A percentile compares a stretch with the other conserved stretches of the same genome.
These are phyloP conservation scores for Ceratocystis papillata DNA, from an alignment of 2,329 filamentous ascomycete species.

Conservation along the genomic window DNA sequence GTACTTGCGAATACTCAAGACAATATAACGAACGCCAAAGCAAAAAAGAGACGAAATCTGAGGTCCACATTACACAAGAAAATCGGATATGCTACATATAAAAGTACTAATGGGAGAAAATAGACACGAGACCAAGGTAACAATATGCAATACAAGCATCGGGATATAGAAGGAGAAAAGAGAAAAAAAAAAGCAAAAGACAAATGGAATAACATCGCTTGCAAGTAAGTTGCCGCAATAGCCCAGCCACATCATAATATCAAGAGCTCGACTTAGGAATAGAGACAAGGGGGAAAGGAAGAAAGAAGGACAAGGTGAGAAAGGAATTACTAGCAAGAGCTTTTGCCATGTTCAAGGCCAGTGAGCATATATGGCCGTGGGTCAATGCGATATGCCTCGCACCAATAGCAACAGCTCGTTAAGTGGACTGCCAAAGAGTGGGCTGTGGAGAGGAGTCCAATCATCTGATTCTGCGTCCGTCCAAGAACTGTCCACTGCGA, in stretches of 20 bases:
- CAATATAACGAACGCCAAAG: constrained; percentile 3
- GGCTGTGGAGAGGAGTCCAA: background rate
- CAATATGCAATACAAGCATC: constrained; percentile 13
- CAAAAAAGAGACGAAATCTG: background rate
- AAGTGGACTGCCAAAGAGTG: background rate
- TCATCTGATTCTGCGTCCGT: constrained; percentile 35
- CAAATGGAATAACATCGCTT: constrained; percentile 14
- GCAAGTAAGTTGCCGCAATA: background rate
- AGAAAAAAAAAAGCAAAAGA: background rate
- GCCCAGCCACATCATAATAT: background rate
- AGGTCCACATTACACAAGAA: background rate
- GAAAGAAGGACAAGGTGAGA: background rate
- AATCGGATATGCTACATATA: background rate
- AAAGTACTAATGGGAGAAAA: background rate
- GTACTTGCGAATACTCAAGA: background rate
- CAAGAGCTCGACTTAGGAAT: background rate
- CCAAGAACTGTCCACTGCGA: constrained; percentile 44
- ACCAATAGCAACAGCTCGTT: background rate
- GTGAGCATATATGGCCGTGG: background rate
- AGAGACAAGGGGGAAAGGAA: background rate
- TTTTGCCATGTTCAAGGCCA: background rate
- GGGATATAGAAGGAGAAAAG: constrained; percentile 11
- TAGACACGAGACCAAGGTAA: constrained; percentile 6
- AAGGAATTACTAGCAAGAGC: background rate
- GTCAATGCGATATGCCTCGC: background rate